Evolutionary conservation across 768 basidiomycete species (phyloP), one percentile per base, ranked within the genome.

Genomic region (Russula earlei): DNA sequence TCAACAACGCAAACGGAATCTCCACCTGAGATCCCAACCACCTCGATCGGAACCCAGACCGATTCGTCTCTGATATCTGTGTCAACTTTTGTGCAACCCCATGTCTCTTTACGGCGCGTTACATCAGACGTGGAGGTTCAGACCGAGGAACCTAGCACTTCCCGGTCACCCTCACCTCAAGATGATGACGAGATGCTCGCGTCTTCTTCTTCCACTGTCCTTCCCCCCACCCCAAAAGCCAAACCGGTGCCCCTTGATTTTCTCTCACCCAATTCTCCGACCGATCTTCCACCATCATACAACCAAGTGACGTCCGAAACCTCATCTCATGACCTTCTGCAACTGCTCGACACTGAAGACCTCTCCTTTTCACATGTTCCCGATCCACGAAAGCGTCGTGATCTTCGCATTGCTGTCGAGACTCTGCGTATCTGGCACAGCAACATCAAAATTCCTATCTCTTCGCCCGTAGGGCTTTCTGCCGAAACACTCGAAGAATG

Each of bases 201-300:
- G 0, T 87, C 85, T 2, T 87, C 85, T 0, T 85, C 86, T 4
- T 85, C 84, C 1, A 86, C 85, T 14, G 75, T 85, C 56, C 72
- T 83, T 5, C 85, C 86, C 3, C 78, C 85, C 2, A 87, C 86
- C 2, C 84, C 87, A 14, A 81, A 78, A 63, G 74, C 82, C 14
- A 69, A 68, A 22, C 49, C 52, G 1, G n/a, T 37, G 1, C 12
- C 54, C 1, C 61, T 62, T 24, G 59, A 60, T 14, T 29, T 48
- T 19, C n/a, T 47, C 36, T 20, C 48, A 1, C 24, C 29, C n/a
- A 56, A 46, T 49, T n/a, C 51, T 56, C 62, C 69, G 11, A 63
- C 59, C 41, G 87, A 89, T 60, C 75, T 82, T 36, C 88, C 89
- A 0, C 89, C 89, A 0, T 80, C 87, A 1, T 90, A 91, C 65